These are phyloP conservation scores for Aspergillus pseudotamarii DNA, from an alignment of 2,329 filamentous ascomycete species.

Conservation along the genomic window DNA sequence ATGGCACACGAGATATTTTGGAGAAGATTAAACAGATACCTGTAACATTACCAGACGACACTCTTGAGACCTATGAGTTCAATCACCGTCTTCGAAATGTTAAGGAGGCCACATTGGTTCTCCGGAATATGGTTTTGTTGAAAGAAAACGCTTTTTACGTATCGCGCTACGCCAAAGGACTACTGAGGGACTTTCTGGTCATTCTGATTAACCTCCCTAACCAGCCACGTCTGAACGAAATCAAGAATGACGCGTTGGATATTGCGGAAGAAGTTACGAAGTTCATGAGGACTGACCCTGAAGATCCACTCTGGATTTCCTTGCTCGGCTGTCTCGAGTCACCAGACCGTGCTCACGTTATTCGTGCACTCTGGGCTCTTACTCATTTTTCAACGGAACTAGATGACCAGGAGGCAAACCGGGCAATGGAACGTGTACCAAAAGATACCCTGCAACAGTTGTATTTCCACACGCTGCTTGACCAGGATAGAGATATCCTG, in stretches of 20 bases:
- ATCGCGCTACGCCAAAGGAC: constrained; percentile 64
- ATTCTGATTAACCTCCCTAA: constrained; percentile 78
- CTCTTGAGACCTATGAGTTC: constrained; percentile 71
- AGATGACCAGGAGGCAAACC: constrained; percentile 70
- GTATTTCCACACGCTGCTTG: constrained; percentile 43
- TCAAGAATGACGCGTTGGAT: constrained; percentile 89
- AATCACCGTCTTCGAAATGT: constrained; percentile 73
- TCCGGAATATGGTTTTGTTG: constrained; percentile 95
- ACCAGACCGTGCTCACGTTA: constrained; percentile 77
- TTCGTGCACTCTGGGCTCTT: constrained; percentile 78
- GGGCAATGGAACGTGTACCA: constrained; percentile 67
- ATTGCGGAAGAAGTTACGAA: constrained; percentile 89
- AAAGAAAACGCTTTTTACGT: constrained; percentile 85
- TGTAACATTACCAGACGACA: constrained; percentile 63
- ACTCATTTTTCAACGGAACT: constrained; percentile 87
- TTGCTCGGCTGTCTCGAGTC: constrained; percentile 62
- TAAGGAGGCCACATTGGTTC: constrained; percentile 82
- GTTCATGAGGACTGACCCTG: constrained; percentile 70
- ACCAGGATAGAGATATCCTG: constrained; percentile 82
- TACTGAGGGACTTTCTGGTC: constrained; percentile 79
- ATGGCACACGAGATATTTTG: constrained; percentile 71
- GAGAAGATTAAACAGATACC: constrained; percentile 69
- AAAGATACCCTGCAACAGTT: constrained; percentile 60
- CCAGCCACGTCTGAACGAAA: constrained; percentile 70
- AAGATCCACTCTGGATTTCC: constrained; percentile 78